Percentiles rank a stretch among this genome's conserved stretches.
These are phyloP conservation scores for Cucurbita pepo DNA, from an alignment of 306 rosid genomes.

Conservation along the genomic window DNA sequence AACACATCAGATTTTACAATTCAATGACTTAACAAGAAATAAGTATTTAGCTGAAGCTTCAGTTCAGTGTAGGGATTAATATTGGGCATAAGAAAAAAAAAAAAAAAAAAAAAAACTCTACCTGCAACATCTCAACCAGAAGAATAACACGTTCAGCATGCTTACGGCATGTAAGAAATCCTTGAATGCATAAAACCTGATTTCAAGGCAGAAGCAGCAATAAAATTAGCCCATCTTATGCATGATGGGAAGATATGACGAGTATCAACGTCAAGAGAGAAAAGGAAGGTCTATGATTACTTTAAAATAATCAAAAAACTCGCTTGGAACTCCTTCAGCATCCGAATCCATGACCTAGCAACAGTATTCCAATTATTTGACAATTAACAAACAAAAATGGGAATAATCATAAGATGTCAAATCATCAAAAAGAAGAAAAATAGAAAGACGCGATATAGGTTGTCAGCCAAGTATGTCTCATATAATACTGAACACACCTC, in stretches of 20 bases:
- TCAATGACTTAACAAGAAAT: not conserved
- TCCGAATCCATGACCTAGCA: constrained; percentile 98
- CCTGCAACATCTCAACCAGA: constrained; percentile 99
- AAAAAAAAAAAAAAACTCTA: constrained; percentile 20
- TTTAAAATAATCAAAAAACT: constrained; percentile 97
- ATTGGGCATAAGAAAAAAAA: not conserved
- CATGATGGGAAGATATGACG: constrained; percentile 1
- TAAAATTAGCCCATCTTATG: constrained; percentile 4
- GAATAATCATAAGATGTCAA: not conserved
- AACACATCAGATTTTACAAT: not conserved
- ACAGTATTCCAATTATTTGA: constrained; percentile 8
- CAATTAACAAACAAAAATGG: not conserved
- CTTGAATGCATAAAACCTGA: constrained; percentile 99
- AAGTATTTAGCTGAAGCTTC: not conserved
- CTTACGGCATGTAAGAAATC: constrained; percentile 99
- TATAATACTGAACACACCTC: constrained; percentile 43
- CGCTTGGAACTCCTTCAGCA: constrained; percentile 98
- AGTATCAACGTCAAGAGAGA: not conserved
- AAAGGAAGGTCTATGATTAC: constrained; percentile 22
- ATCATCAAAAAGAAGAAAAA: not conserved
- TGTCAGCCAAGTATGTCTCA: not conserved
- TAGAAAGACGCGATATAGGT: not conserved
- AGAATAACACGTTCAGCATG: constrained; percentile 98
- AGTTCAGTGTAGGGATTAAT: not conserved
- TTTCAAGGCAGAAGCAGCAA: constrained; percentile 12